These are phyloP conservation scores for Saccharomycopsis babjevae DNA, from an alignment of 805 yeast species.

Conservation along the genomic window DNA sequence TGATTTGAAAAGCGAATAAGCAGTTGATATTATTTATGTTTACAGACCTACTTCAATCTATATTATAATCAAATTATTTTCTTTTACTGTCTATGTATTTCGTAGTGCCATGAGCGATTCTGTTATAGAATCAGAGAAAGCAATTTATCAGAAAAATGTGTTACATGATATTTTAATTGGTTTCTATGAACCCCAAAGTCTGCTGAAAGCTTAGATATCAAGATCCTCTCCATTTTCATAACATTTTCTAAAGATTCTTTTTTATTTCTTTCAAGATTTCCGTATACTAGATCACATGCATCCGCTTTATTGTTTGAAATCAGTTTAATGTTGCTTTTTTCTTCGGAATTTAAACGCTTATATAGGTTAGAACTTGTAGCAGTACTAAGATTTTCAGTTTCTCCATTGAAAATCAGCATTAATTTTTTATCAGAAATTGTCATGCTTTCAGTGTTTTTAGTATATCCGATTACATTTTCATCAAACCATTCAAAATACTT, in stretches of 20 bases:
- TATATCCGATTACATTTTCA: slow-evolving; percentile 24
- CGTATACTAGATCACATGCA: neutral
- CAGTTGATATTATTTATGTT: too few species aligned
- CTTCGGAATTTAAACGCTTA: neutral
- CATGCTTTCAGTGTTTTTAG: slow-evolving; percentile 25
- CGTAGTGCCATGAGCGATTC: neutral
- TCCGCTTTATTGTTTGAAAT: neutral
- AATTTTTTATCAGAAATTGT: slow-evolving; percentile 20
- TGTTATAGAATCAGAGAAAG: neutral
- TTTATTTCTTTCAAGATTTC: neutral
- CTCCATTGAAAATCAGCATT: neutral
- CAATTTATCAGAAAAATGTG: slow-evolving; percentile 9
- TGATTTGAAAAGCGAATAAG: neutral
- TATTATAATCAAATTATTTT: neutral
- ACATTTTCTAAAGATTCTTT: slow-evolving; percentile 5
- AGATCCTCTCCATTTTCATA: slow-evolving; percentile 6
- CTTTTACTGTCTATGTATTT: neutral
- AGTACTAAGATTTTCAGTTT: neutral
- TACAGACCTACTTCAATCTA: neutral
- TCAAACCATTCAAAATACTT: slow-evolving; percentile 44
- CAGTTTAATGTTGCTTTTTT: neutral
- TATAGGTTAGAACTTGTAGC: neutral
- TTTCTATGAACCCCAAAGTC: slow-evolving; percentile 17
- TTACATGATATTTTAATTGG: slow-evolving; percentile 10
- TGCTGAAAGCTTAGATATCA: slow-evolving; percentile 14